phyloP scores from a whole-genome alignment of 177 flowering plant species.

The Vitis hybrid region DNA sequence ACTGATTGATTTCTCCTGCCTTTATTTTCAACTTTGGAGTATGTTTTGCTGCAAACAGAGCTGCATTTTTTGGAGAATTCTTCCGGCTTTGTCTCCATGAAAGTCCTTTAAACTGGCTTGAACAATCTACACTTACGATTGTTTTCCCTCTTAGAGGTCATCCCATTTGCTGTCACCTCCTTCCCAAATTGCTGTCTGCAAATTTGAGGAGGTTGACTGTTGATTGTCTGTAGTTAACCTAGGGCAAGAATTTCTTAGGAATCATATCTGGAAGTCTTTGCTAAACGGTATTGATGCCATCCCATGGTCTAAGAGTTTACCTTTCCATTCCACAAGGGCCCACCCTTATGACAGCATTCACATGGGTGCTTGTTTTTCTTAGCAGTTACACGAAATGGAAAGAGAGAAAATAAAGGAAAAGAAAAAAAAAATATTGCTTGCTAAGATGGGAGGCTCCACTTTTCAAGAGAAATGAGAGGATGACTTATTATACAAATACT shows the following conservation, averaged over 20 bases:
- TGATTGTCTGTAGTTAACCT: neutral
- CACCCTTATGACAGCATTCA: too few species aligned
- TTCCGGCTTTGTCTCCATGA: neutral
- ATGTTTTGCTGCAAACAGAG: neutral
- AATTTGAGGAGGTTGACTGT: neutral
- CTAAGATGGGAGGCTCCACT: too few species aligned
- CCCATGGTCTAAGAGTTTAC: too few species aligned
- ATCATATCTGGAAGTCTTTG: too few species aligned
- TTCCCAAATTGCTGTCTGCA: neutral
- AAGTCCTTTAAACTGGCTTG: neutral
- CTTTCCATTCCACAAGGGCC: too few species aligned
- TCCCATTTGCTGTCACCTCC: neutral
- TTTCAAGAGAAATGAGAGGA: too few species aligned
- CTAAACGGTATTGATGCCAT: too few species aligned
- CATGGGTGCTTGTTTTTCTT: too few species aligned
- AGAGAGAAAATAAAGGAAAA: too few species aligned
- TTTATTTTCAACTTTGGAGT: neutral
- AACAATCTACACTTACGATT: neutral
- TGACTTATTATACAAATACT: too few species aligned
- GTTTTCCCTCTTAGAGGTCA: neutral
- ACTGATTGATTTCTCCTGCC: neutral
- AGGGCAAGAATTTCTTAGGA: neutral
- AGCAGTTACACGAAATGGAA: too few species aligned
- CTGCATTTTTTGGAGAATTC: neutral
- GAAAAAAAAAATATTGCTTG: too few species aligned